phyloP scores from a whole-genome alignment of 1,284 basidiomycete genomes.

The Cystobasidium slooffiae region DNA sequence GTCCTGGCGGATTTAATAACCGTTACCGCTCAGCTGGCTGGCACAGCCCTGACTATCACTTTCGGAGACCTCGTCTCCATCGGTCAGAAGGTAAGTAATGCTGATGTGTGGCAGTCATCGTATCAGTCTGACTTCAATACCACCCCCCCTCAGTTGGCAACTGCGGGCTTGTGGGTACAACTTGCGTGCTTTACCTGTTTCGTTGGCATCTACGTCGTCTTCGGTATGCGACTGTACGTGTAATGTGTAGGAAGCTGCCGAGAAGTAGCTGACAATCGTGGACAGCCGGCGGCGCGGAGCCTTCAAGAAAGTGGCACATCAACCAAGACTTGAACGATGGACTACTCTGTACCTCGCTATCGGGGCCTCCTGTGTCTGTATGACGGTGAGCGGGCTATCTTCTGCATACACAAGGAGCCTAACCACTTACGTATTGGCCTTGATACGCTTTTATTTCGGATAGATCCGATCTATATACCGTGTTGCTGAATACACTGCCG shows the following conservation, averaged over 20 bases:
- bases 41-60: constrained; percentile 48
- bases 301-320: not conserved
- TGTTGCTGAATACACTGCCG: constrained; percentile 49
- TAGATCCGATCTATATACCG: constrained; percentile 50
- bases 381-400: not conserved
- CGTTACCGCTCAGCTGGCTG: constrained; percentile 48
- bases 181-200: not conserved
- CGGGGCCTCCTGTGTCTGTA: not conserved
- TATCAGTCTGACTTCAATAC: not conserved
- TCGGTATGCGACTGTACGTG: constrained; percentile 37
- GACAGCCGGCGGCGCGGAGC: not conserved
- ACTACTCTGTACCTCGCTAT: not conserved
- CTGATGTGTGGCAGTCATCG: no score
- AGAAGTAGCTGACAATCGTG: not conserved
- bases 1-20: constrained; percentile 47
- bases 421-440: no score
- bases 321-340: not conserved
- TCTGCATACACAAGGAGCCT: no score
- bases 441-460: not conserved
- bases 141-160: constrained; percentile 34
- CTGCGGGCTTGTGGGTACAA: constrained; percentile 49
- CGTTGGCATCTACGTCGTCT: constrained; percentile 43
- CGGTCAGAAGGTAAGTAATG: constrained; percentile 34
- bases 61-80: constrained; percentile 46
- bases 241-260: no score